Conservation (phyloP, 1,284 basidiomycete genomes). For the Sporisorium sorghi region DNA sequence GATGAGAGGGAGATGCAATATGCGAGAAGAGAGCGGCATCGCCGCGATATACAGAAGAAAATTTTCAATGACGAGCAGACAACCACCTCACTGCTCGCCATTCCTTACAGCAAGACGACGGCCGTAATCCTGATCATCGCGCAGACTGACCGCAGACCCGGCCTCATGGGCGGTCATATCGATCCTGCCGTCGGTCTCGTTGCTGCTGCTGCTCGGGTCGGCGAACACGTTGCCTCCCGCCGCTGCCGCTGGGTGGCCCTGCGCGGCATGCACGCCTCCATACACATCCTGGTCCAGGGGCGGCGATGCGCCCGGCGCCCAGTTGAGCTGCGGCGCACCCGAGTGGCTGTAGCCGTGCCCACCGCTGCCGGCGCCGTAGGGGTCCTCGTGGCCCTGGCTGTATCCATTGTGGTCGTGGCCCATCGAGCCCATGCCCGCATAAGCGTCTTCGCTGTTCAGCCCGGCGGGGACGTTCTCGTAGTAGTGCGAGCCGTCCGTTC, state of each 20-base stretch:
- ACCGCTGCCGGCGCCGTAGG: constrained; percentile 32
- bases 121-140: constrained; percentile 61
- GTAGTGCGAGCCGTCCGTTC: constrained; percentile 50
- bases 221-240: constrained; percentile 53
- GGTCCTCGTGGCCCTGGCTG: constrained; percentile 39
- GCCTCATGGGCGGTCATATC: constrained; percentile 46
- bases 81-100: constrained; percentile 26
- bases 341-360: constrained; percentile 37
- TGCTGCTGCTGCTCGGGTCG: constrained; percentile 51
- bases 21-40: not conserved
- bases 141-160: constrained; percentile 41
- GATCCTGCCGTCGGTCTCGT: constrained; percentile 54
- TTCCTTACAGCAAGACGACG: constrained; percentile 54
- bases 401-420: constrained; percentile 44
- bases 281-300: constrained; percentile 47
- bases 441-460: constrained; percentile 21
- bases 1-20: not conserved
- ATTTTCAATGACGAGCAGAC: too few relatives aligned
- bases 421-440: constrained; percentile 31
- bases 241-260: constrained; percentile 4
- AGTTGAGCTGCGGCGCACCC: constrained; percentile 50
- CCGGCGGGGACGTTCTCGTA: constrained; percentile 48
- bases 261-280: constrained; percentile 16
- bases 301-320: constrained; percentile 42
- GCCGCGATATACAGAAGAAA: not conserved